Base-by-base conservation (phyloP, 2,329 filamentous ascomycete genomes). In the Davidsoniella eucalypti region DNA sequence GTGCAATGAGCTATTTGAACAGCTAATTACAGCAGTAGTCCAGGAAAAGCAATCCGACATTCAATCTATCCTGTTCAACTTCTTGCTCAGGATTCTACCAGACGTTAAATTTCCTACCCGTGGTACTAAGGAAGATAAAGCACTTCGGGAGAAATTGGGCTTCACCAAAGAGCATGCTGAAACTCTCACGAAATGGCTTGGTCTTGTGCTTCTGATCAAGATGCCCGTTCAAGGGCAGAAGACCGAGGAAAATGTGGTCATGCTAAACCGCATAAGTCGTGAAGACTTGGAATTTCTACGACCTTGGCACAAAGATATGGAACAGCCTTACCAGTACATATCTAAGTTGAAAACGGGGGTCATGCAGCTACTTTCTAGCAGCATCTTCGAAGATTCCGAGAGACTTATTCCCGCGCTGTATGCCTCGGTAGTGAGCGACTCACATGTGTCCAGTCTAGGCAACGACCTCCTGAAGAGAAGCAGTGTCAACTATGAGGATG, bases 391-490 rank as follows among this genome's bases (percentile, higher is more conserved):
- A 0, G 87, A 95, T 54, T 66, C 78, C 1, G 85, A 96, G 60
- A 80, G 87, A 29, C 87, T 95, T 57, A 63, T 95, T 10, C 83
- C 90, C 0, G 83, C 87, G 0, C 65, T 96, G 1, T 87, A 84
- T 61, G 87, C 88, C 4, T 82, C 87, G 23, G 81, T 87, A 0
- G 88, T 88, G 63, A 69, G 80, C 1, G 92, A 95, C 56, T 86
- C 81, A 36, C 76, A 82, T 7, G 80, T 95, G 37, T 80, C 84
- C 9, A 78, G 83, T n/a, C 68, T 86, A n/a, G 90, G 85, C 0
- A 87, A 95, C 51, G 87, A 94, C 58, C 76, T 93, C 45, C 65
- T 96, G 56, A 98, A 95, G 64, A 74, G 88, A 56, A 83, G 77
- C 26, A 73, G 77, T 1, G 75, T 84, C 7, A 78, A 84, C 7